These are phyloP conservation scores for Penicillium sp. DNA, from an alignment of 2,329 filamentous ascomycete genomes.

Conservation along the genomic window DNA sequence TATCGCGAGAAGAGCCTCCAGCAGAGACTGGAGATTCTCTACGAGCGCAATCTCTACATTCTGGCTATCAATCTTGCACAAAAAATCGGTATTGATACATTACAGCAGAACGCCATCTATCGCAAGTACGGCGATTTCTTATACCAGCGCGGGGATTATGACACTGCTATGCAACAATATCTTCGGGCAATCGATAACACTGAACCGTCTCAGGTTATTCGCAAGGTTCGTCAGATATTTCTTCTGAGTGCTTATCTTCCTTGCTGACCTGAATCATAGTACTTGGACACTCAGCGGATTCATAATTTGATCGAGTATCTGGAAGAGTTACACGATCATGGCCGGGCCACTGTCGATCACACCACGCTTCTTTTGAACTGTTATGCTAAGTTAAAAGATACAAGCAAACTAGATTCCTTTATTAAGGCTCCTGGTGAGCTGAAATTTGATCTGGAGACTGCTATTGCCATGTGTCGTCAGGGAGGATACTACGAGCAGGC, in stretches of 20 bases:
- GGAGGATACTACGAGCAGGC: constrained; percentile 97
- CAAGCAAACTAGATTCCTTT: constrained; percentile 92
- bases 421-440: constrained; percentile 88
- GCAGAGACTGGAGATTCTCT: constrained; percentile 89
- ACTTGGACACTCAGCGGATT: constrained; percentile 94
- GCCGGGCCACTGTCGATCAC: constrained; percentile 90
- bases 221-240: constrained; percentile 62
- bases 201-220: constrained; percentile 92
- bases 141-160: constrained; percentile 93
- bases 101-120: constrained; percentile 89
- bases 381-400: constrained; percentile 97
- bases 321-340: constrained; percentile 91
- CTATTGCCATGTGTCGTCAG: constrained; percentile 95
- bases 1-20: constrained; percentile 90
- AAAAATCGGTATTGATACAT: constrained; percentile 75
- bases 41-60: constrained; percentile 89
- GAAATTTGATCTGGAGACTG: constrained; percentile 95
- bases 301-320: constrained; percentile 97
- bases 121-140: constrained; percentile 91
- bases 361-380: constrained; percentile 94
- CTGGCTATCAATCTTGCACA: constrained; percentile 90
- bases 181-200: constrained; percentile 94
- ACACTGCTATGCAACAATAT: constrained; percentile 99
- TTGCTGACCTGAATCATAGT: constrained; percentile 51
- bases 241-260: not conserved